Conservation (phyloP, 495 filamentous ascomycete species). For the Barbatosphaeria neglecta region DNA sequence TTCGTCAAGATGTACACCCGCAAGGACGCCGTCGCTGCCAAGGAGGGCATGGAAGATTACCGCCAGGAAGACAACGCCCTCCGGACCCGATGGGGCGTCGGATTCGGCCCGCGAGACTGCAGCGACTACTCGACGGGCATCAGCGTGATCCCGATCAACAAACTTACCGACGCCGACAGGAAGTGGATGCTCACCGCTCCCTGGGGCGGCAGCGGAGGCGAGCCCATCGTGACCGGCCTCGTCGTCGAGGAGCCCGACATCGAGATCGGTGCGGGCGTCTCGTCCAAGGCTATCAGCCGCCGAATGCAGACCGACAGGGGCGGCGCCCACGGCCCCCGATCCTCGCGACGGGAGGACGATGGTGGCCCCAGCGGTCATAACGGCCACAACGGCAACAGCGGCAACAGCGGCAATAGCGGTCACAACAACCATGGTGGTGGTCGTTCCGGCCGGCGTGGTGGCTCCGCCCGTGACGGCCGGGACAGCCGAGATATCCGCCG, state of each 20-base stretch:
- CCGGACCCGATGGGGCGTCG: slow-evolving; percentile 93
- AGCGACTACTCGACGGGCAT: slow-evolving; percentile 88
- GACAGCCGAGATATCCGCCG: too few relatives aligned
- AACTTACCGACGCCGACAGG: slow-evolving; percentile 87
- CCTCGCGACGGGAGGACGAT: slow-evolving; percentile 45
- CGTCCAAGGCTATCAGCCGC: slow-evolving; percentile 84
- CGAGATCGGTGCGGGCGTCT: slow-evolving; percentile 93
- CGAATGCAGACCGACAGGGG: slow-evolving; percentile 71
- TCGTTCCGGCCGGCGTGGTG: slow-evolving; percentile 23
- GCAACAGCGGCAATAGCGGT: slow-evolving; percentile 28
- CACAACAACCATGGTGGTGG: slow-evolving; percentile 10
- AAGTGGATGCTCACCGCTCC: slow-evolving; percentile 97
- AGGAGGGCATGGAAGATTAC: slow-evolving; percentile 81
- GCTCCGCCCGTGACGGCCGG: slow-evolving; percentile 33
- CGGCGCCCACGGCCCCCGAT: slow-evolving; percentile 62
- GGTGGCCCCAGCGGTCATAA: slow-evolving; percentile 32
- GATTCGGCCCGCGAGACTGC: slow-evolving; percentile 94
- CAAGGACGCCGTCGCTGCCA: slow-evolving; percentile 68
- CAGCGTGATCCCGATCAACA: slow-evolving; percentile 83
- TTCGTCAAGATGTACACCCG: slow-evolving; percentile 98
- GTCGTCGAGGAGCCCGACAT: slow-evolving; percentile 96
- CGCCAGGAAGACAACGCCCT: slow-evolving; percentile 61
- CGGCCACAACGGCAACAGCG: slow-evolving; percentile 28
- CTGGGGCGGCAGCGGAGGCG: slow-evolving; percentile 84
- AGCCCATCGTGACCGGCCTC: slow-evolving; percentile 66